These are phyloP conservation scores for Neoscytalidium dimidiatum DNA, from an alignment of 2,329 filamentous ascomycete genomes.

Conservation along the genomic window DNA sequence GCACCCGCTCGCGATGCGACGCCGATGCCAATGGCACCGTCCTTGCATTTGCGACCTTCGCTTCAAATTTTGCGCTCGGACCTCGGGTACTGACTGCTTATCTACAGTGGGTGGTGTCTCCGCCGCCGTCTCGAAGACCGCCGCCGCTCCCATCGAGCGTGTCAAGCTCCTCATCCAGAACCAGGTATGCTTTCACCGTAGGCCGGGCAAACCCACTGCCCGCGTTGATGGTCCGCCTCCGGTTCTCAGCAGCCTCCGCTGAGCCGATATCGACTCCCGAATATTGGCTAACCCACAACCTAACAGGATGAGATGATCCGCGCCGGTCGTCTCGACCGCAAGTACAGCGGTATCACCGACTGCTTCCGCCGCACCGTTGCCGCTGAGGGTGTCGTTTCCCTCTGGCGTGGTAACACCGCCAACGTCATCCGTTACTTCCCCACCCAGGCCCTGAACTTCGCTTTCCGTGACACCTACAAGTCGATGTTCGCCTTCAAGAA, in stretches of 20 bases:
- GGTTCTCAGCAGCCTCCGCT: neutral
- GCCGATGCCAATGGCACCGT: constrained; percentile 29
- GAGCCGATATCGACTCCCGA: neutral
- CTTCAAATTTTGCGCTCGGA: neutral
- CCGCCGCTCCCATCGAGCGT: constrained; percentile 99
- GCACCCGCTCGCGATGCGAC: neutral
- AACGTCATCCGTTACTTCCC: constrained; percentile 99
- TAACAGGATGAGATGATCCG: constrained; percentile 99
- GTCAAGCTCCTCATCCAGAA: constrained; percentile 99
- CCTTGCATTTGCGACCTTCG: constrained; percentile 6
- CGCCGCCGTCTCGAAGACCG: constrained; percentile 99
- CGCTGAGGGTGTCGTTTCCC: constrained; percentile 88
- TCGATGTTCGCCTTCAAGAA: constrained; percentile 99
- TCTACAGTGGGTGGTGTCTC: constrained; percentile 97
- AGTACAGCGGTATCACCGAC: constrained; percentile 90
- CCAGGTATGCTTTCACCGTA: constrained; percentile 70
- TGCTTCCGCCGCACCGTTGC: constrained; percentile 93
- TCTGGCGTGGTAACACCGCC: constrained; percentile 99
- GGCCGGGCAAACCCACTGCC: neutral
- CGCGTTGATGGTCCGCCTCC: neutral
- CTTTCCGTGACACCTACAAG: constrained; percentile 99
- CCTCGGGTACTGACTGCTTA: constrained; percentile 44
- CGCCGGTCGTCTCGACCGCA: constrained; percentile 95
- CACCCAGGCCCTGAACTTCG: constrained; percentile 99
- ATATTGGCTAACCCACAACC: constrained; percentile 25